Percentiles rank a stretch among this genome's conserved stretches.
These are phyloP conservation scores for Digitaria exilis DNA, from an alignment of 202 grass and related monocot genomes.

Conservation along the genomic window DNA sequence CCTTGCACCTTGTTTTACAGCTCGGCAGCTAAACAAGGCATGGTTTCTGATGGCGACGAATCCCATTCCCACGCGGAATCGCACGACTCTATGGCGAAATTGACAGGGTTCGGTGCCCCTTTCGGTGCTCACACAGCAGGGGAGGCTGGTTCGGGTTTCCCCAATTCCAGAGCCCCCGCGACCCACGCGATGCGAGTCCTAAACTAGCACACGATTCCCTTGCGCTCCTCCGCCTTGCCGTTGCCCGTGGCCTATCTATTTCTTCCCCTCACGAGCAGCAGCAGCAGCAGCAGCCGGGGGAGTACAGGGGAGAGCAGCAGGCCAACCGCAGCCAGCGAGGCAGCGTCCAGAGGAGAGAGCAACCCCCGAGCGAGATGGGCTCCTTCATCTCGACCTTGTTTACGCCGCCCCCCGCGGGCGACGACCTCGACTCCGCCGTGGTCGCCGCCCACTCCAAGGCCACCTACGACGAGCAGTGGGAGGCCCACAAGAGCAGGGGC, in stretches of 20 bases:
- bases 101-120: neutral
- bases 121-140: neutral
- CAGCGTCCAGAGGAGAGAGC: no score
- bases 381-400: conserved; percentile 31
- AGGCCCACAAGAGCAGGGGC: conserved; percentile 42
- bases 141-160: neutral
- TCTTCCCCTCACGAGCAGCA: neutral
- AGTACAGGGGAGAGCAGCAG: neutral
- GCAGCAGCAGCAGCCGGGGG: neutral
- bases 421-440: conserved; percentile 55
- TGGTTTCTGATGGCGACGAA: neutral
- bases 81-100: neutral
- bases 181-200: neutral
- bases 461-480: conserved; percentile 57
- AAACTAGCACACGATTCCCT: neutral
- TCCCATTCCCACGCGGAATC: neutral
- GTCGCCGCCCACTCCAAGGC: conserved; percentile 66
- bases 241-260: neutral
- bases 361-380: conserved; percentile 27
- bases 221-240: neutral
- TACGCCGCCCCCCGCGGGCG: conserved; percentile 7
- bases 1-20: no score
- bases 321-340: neutral
- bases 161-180: neutral
- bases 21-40: no score